These are phyloP conservation scores for Citeromyces matritensis DNA, from an alignment of 805 yeast species.

Conservation along the genomic window DNA sequence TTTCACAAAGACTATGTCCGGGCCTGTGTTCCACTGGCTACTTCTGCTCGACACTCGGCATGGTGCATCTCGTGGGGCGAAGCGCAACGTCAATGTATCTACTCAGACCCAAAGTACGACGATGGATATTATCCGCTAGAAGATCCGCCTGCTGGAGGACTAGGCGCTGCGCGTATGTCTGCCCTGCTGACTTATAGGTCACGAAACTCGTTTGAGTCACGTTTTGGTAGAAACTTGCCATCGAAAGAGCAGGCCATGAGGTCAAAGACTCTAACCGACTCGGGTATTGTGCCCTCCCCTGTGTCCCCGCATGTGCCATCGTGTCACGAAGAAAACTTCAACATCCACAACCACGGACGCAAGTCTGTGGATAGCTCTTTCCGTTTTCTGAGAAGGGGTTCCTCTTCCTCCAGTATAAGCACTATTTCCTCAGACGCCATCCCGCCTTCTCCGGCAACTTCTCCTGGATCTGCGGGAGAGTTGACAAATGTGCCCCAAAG, in stretches of 20 bases:
- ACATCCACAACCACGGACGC: conserved; percentile 80
- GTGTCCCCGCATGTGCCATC: no score
- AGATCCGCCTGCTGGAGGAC: conserved; percentile 76
- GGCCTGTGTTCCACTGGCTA: conserved; percentile 71
- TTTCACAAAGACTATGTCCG: conserved; percentile 55
- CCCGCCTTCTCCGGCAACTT: no score
- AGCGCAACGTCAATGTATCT: conserved; percentile 92
- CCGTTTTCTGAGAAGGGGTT: neutral
- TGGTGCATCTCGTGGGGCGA: conserved; percentile 99
- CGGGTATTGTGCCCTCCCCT: neutral
- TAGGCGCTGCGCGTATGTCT: conserved; percentile 96
- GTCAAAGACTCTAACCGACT: conserved; percentile 1
- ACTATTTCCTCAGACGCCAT: no score
- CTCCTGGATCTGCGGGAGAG: neutral
- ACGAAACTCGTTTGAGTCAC: conserved; percentile 77
- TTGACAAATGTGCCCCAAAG: conserved; percentile 10
- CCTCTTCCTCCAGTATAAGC: neutral
- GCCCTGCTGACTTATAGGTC: conserved; percentile 89
- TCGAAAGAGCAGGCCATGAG: conserved; percentile 10
- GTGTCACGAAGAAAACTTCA: conserved; percentile 61
- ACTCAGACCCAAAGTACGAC: conserved; percentile 83
- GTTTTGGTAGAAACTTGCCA: conserved; percentile 79
- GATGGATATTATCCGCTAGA: conserved; percentile 75
- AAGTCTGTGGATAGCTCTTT: conserved; percentile 2
- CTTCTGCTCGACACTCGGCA: conserved; percentile 89